phyloP scores from a whole-genome alignment of 1,139 yeast species.

The Candida tetrigidarum region DNA sequence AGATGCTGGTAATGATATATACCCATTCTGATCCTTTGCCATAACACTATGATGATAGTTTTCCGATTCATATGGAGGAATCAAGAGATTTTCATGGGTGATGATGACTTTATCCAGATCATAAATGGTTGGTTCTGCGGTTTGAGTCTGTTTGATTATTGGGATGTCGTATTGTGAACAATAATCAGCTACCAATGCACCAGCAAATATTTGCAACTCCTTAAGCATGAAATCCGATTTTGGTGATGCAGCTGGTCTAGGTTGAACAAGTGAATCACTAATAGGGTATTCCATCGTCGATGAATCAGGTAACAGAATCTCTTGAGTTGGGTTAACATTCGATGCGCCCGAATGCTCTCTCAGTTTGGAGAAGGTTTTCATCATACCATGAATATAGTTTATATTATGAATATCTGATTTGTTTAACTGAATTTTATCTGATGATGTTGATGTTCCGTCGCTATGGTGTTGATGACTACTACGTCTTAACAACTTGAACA shows the following conservation, averaged over 20 bases:
- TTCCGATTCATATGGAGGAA: conserved; percentile 40
- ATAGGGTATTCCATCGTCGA: conserved; percentile 6
- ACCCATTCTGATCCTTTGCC: conserved; percentile 39
- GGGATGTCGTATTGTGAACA: conserved; percentile 33
- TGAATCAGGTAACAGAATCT: conserved; percentile 1
- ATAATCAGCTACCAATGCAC: conserved; percentile 29
- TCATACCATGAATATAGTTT: conserved; percentile 34
- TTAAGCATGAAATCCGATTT: conserved; percentile 27
- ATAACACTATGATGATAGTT: conserved; percentile 40
- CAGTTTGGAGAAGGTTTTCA: conserved; percentile 36
- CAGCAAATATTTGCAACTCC: conserved; percentile 33
- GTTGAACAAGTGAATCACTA: not conserved
- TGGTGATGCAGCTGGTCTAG: conserved; percentile 2
- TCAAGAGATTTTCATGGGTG: conserved; percentile 38
- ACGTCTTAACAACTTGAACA: conserved; percentile 34
- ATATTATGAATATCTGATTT: conserved; percentile 37
- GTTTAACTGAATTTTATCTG: conserved; percentile 16
- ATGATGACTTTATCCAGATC: conserved; percentile 29
- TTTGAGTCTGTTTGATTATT: conserved; percentile 27
- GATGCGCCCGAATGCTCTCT: conserved; percentile 39
- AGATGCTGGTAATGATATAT: conserved; percentile 38
- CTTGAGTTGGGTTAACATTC: conserved; percentile 6
- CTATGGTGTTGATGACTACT: too few species aligned
- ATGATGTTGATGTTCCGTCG: not conserved
- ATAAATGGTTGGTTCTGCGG: conserved; percentile 14